These are phyloP conservation scores for Neurospora hispaniola DNA, from an alignment of 495 filamentous ascomycete species.

Conservation along the genomic window DNA sequence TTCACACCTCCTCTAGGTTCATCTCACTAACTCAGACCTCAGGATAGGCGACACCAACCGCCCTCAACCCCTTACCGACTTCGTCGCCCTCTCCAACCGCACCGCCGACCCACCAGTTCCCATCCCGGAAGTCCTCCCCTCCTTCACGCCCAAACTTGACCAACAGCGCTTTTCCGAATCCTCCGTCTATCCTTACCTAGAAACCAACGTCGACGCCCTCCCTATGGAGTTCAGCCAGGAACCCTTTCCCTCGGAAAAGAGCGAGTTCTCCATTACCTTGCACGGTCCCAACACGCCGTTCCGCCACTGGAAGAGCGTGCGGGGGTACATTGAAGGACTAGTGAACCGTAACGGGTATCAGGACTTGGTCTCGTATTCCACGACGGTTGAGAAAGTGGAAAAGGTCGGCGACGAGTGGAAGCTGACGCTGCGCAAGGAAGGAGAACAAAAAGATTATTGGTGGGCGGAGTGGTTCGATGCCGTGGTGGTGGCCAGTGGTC, in stretches of 20 bases:
- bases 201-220: conserved; percentile 30
- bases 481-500: conserved; percentile 61
- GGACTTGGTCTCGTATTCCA: conserved; percentile 26
- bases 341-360: conserved; percentile 24
- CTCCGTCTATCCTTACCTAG: conserved; percentile 33
- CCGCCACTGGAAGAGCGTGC: conserved; percentile 24
- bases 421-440: conserved; percentile 23
- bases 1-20: not conserved
- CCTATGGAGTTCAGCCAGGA: conserved; percentile 33
- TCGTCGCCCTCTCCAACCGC: conserved; percentile 32
- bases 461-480: conserved; percentile 50
- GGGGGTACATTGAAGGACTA: conserved; percentile 23
- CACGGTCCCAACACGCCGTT: conserved; percentile 27
- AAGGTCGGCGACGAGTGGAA: conserved; percentile 28
- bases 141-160: conserved; percentile 28
- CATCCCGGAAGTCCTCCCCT: conserved; percentile 36
- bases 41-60: conserved; percentile 30
- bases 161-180: conserved; percentile 41
- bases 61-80: conserved; percentile 24
- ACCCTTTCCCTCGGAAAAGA: conserved; percentile 24
- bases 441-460: conserved; percentile 25
- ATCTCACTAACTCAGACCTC: too few relatives aligned
- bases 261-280: conserved; percentile 15
- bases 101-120: conserved; percentile 39
- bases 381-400: conserved; percentile 26